Base-by-base conservation (phyloP, 768 basidiomycete species). In the Phylloporus sp. region DNA sequence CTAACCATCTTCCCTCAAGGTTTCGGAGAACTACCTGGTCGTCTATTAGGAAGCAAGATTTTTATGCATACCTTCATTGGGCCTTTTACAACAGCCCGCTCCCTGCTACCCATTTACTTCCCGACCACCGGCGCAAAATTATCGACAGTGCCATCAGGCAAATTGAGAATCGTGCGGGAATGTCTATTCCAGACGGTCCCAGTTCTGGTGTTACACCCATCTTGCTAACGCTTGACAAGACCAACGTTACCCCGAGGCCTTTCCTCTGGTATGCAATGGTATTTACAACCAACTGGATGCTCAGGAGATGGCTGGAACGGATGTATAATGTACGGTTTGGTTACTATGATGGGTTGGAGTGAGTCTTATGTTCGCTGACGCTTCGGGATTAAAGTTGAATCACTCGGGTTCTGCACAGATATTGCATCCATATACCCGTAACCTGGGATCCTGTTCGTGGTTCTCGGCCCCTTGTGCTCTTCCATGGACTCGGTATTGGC, bases 401-500 rank as follows among this genome's bases (percentile, higher is more conserved):
- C 46, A 11, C 43, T 24, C 34, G 11, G 23, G 23, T 36, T 42
- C 8, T 23, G 36, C 48, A 31, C 52, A 90, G 88, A 60, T 94
- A 92, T 65, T 74, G 93, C 23, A 66, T 93, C 20, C 82, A 87
- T 38, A 72, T 85, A 31, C 93, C 94, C 2, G 60, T 70, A 8
- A 66, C 73, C 13, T 93, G 91, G 90, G 73, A 83, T 40, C 68
- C 80, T 3, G 64, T 66, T 16, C 75, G 64, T 35, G 84, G 80
- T 23, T 76, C 76, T 27, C 78, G 81, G 36, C 94, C 94, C 0
- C 69, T 95, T 32, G 77, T 97, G 15, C 91, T 94, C 63, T 67
- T 92, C 32, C 93, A 97, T 61, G 95, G 95, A 4, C 80, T 98
- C 2, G 94, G 94, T 10, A 76, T 95, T 44, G 93, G 93, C 4